Conservation (phyloP, 805 yeast species). For the Saturnispora mendoncae region DNA sequence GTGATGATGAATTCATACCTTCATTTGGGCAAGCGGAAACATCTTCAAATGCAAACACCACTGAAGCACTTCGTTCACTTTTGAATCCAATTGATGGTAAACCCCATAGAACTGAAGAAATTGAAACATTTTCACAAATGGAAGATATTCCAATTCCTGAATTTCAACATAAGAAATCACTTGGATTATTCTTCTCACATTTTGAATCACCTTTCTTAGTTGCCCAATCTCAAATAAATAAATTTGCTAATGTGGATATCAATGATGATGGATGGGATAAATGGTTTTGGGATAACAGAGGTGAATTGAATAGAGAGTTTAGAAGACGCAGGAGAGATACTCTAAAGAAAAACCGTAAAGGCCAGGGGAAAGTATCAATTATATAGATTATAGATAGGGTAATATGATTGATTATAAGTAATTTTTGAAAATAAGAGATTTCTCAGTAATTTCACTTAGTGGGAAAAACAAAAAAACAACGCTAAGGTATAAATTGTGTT, state of each 20-base stretch:
- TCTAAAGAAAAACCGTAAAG: slow-evolving; percentile 31
- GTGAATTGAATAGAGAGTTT: slow-evolving; percentile 68
- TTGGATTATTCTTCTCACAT: slow-evolving; percentile 74
- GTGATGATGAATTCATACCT: slow-evolving; percentile 27
- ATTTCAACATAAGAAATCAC: slow-evolving; percentile 33
- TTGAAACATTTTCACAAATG: not conserved
- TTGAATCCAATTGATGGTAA: slow-evolving; percentile 36
- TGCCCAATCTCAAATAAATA: slow-evolving; percentile 74
- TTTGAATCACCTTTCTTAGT: slow-evolving; percentile 76
- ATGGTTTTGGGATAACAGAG: slow-evolving; percentile 79
- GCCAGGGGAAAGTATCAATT: not conserved
- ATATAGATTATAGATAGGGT: not conserved
- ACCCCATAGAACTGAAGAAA: slow-evolving; percentile 14
- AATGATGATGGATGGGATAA: slow-evolving; percentile 46
- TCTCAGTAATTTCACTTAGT: no score
- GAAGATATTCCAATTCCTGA: slow-evolving; percentile 12
- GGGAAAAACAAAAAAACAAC: no score
- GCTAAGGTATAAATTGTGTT: no score
- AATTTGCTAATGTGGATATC: slow-evolving; percentile 34
- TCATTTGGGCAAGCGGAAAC: slow-evolving; percentile 33
- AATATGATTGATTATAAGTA: not conserved
- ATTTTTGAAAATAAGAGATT: no score
- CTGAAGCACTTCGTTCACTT: slow-evolving; percentile 55
- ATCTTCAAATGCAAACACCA: slow-evolving; percentile 31
- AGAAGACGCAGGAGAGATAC: slow-evolving; percentile 69